These are phyloP conservation scores for Fragosphaeria purpurea DNA, from an alignment of 2,329 filamentous ascomycete species.

Conservation along the genomic window DNA sequence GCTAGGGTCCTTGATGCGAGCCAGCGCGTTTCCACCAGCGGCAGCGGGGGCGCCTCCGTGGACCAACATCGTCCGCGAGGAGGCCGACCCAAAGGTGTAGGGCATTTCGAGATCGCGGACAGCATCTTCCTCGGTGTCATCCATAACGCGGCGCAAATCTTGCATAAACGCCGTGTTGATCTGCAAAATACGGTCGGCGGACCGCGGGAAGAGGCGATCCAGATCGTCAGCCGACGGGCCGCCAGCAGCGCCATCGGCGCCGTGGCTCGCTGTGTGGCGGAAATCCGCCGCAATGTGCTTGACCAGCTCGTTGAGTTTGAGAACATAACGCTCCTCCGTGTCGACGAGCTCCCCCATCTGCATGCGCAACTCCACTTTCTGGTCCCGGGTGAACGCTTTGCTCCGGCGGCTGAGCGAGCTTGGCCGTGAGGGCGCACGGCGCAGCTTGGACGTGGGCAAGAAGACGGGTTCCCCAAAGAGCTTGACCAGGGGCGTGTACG, in stretches of 20 bases:
- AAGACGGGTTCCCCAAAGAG: slow-evolving; percentile 78
- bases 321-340: slow-evolving; percentile 89
- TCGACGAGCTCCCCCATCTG: slow-evolving; percentile 86
- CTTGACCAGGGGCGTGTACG: slow-evolving; percentile 66
- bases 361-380: slow-evolving; percentile 75
- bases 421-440: slow-evolving; percentile 78
- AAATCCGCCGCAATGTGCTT: slow-evolving; percentile 73
- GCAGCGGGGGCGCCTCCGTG: background rate
- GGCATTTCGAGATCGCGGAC: slow-evolving; percentile 58
- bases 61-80: slow-evolving; percentile 8
- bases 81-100: slow-evolving; percentile 27
- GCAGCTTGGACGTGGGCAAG: slow-evolving; percentile 72
- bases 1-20: slow-evolving; percentile 57
- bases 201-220: slow-evolving; percentile 68
- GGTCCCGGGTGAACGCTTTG: slow-evolving; percentile 66
- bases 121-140: slow-evolving; percentile 74
- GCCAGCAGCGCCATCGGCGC: slow-evolving; percentile 42
- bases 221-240: slow-evolving; percentile 66
- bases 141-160: slow-evolving; percentile 64
- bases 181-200: slow-evolving; percentile 68
- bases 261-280: slow-evolving; percentile 54
- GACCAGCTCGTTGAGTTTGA: slow-evolving; percentile 76
- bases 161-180: slow-evolving; percentile 74
- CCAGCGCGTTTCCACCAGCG: slow-evolving; percentile 25
- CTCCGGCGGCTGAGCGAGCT: slow-evolving; percentile 63